These are phyloP conservation scores for Trichoderma lentiforme DNA, from an alignment of 2,329 filamentous ascomycete species.

Conservation along the genomic window DNA sequence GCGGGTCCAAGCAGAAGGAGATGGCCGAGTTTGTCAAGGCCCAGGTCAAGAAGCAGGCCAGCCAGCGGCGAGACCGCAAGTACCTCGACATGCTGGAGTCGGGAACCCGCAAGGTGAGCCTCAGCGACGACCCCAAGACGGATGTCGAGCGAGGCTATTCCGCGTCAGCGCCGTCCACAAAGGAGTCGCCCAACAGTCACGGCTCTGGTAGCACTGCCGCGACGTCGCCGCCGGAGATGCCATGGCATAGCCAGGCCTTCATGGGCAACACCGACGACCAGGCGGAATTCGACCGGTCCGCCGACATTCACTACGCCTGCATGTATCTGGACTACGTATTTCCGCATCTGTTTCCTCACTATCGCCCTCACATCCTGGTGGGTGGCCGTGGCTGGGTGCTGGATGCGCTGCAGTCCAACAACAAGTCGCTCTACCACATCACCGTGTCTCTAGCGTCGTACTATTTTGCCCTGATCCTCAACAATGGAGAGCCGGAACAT, in stretches of 20 bases:
- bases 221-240: slow-evolving; percentile 32
- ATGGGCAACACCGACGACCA: slow-evolving; percentile 24
- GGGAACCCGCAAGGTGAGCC: slow-evolving; percentile 29
- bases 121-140: background rate
- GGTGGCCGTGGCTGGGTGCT: slow-evolving; percentile 61
- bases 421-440: slow-evolving; percentile 56
- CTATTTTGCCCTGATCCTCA: slow-evolving; percentile 50
- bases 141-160: slow-evolving; percentile 9
- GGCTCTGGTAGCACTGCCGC: slow-evolving; percentile 19
- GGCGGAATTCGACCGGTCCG: slow-evolving; percentile 24
- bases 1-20: slow-evolving; percentile 45
- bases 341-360: slow-evolving; percentile 62
- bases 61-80: slow-evolving; percentile 48
- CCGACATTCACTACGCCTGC: slow-evolving; percentile 47
- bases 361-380: slow-evolving; percentile 52
- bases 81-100: slow-evolving; percentile 43
- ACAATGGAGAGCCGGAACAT: slow-evolving; percentile 31
- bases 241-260: slow-evolving; percentile 33
- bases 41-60: slow-evolving; percentile 55
- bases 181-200: slow-evolving; percentile 18
- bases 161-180: slow-evolving; percentile 14
- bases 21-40: slow-evolving; percentile 53
- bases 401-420: slow-evolving; percentile 53
- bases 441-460: slow-evolving; percentile 55
- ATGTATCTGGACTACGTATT: slow-evolving; percentile 61